phyloP scores from a whole-genome alignment of 2,329 filamentous ascomycete genomes.

The Colletotrichum tabaci region DNA sequence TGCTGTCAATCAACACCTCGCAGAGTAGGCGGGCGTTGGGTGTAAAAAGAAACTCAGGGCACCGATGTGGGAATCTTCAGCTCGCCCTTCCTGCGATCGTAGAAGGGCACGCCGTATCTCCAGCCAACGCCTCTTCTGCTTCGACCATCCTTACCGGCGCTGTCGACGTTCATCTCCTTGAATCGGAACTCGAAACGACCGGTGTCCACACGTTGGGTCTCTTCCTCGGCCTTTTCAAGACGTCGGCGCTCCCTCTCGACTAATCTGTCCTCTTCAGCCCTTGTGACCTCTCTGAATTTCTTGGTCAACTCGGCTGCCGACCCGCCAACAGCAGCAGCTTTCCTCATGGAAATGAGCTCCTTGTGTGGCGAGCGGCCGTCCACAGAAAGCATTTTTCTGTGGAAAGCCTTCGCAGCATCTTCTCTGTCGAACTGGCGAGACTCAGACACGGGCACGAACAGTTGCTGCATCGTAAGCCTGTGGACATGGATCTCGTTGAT shows the following conservation, averaged over 20 bases:
- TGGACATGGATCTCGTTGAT: conserved; percentile 78
- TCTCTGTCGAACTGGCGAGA: conserved; percentile 75
- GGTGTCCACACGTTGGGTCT: conserved; percentile 62
- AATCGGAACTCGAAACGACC: conserved; percentile 76
- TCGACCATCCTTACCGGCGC: conserved; percentile 68
- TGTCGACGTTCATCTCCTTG: conserved; percentile 70
- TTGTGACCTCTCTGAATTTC: conserved; percentile 59
- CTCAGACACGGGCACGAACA: conserved; percentile 76
- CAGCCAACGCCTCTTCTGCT: conserved; percentile 68
- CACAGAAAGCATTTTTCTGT: conserved; percentile 71
- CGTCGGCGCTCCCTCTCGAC: conserved; percentile 52
- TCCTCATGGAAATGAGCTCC: conserved; percentile 71
- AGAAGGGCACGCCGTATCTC: conserved; percentile 74
- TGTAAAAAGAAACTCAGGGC: conserved; percentile 54
- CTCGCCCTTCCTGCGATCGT: conserved; percentile 74
- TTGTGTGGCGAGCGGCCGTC: conserved; percentile 75
- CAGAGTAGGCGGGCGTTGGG: neutral
- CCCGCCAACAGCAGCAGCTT: conserved; percentile 58
- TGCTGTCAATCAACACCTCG: neutral
- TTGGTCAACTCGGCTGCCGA: conserved; percentile 54
- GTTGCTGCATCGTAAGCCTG: conserved; percentile 72
- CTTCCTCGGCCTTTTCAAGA: conserved; percentile 55
- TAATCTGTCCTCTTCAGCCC: conserved; percentile 59
- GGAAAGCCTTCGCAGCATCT: conserved; percentile 77
- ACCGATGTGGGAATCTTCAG: conserved; percentile 79